Base-by-base conservation (phyloP, 148 eudicot genomes). In the Bassia scoparia region DNA sequence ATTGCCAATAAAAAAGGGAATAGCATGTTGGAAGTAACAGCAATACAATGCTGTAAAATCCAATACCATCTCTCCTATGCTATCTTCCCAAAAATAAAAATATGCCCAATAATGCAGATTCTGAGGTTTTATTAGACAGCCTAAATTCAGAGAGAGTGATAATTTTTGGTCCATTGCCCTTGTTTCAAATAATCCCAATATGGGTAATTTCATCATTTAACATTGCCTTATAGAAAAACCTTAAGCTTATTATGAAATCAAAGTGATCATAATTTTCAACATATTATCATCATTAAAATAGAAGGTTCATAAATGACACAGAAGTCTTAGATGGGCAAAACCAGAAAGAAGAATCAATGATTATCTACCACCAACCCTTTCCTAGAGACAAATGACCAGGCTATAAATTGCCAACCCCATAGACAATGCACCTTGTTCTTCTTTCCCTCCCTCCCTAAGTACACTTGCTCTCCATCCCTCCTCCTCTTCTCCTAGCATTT, bases 51-150 rank as follows among this genome's bases (percentile, higher is more conserved):
- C 62, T 69, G 69, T 70, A 29, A 12, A 41, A 70, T 55, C 50
- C 50, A 15, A 11, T 14, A 55, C 55, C 37, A 71, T 77, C 18
- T 55, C 1, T n/a, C n/a, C 30, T 46, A 16, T 59, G 70, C 38
- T 78, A 66, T 78, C 54, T 67, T 67, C 17, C 76, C 73, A 48
- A 70, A 77, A 63, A 63, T 20, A 43, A 10, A 37, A 34, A 27
- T 13, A 14, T 11, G 33, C 1, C 10, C 9, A 73, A n/a, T 61
- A 69, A n/a, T 46, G 43, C 34, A 77, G 1, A 30, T 55, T 41
- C 37, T 27, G 33, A 61, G 29, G 68, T 37, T 10, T 17, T 5
- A 24, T 59, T 61, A 61, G 68, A 29, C 77, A 73, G 73, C 53
- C 23, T 10, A 62, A 34, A 72, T 70, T 77, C 52, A 43, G 0